Conservation (phyloP, 768 basidiomycete species). For the Amanita thiersii region DNA sequence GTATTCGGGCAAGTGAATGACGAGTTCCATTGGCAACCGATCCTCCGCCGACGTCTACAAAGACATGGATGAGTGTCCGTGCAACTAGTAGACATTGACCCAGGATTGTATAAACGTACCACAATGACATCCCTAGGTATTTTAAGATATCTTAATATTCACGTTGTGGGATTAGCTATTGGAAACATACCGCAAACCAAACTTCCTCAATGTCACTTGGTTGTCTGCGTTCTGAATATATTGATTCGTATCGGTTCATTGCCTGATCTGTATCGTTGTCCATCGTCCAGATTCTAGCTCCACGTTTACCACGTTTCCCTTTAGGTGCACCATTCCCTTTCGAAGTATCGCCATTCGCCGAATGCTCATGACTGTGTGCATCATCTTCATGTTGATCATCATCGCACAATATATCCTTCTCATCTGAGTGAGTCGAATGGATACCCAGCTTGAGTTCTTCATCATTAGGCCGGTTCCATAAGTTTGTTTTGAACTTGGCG, state of each 20-base stretch:
- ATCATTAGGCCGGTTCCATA: slow-evolving; percentile 33
- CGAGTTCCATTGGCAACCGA: slow-evolving; percentile 38
- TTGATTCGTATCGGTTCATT: slow-evolving; percentile 22
- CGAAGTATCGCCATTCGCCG: neutral
- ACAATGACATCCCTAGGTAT: slow-evolving; percentile 35
- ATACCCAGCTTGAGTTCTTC: slow-evolving; percentile 20
- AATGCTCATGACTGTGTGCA: neutral
- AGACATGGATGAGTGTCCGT: neutral
- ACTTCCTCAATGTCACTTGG: slow-evolving; percentile 50
- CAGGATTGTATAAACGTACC: slow-evolving; percentile 18
- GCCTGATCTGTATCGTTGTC: slow-evolving; percentile 18
- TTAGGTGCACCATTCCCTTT: neutral
- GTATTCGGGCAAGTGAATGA: slow-evolving; percentile 42
- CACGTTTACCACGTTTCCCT: neutral
- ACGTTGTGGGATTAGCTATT: neutral
- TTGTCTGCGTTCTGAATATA: slow-evolving; percentile 18
- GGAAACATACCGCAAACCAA: slow-evolving; percentile 47
- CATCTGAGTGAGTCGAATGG: too few species aligned
- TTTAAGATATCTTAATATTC: neutral
- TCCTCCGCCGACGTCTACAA: slow-evolving; percentile 50
- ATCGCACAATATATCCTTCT: neutral
- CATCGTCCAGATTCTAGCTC: slow-evolving; percentile 7
- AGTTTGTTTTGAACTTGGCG: slow-evolving; percentile 49
- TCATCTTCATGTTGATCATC: neutral
- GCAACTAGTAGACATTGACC: neutral